Percentiles rank a stretch among this genome's conserved stretches.
These are phyloP conservation scores for Aspergillus mulundensis DNA, from an alignment of 495 filamentous ascomycete species.

Conservation along the genomic window DNA sequence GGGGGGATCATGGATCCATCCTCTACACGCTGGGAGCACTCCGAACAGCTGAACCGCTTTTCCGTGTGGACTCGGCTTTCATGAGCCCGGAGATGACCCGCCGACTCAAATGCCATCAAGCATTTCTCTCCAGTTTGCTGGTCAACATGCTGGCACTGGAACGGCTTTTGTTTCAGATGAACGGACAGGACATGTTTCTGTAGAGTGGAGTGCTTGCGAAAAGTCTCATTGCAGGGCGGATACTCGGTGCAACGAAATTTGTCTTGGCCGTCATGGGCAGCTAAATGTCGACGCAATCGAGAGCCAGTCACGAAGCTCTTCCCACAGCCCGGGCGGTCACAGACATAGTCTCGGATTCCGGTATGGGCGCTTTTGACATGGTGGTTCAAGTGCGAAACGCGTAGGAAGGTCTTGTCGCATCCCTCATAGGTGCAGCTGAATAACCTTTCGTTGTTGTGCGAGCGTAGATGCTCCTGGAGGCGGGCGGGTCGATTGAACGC, in stretches of 20 bases:
- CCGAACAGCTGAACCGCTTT: conserved; percentile 65
- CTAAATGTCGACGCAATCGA: conserved; percentile 63
- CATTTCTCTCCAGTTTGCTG: conserved; percentile 57
- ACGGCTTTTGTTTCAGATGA: conserved; percentile 68
- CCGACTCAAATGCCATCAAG: conserved; percentile 64
- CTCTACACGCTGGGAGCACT: conserved; percentile 49
- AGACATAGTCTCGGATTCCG: conserved; percentile 64
- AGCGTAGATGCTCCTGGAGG: conserved; percentile 70
- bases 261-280: conserved; percentile 63
- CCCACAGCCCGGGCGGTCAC: conserved; percentile 64
- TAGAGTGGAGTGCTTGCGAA: conserved; percentile 85
- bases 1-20: conserved; percentile 19
- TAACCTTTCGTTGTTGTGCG: conserved; percentile 74
- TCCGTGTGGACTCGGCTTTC: conserved; percentile 64
- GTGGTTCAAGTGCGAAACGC: conserved; percentile 74
- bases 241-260: conserved; percentile 69
- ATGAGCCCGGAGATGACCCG: conserved; percentile 65
- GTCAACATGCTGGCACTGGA: conserved; percentile 57
- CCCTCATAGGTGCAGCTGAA: conserved; percentile 61
- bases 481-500: conserved; percentile 85
- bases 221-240: conserved; percentile 69
- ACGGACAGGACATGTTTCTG: conserved; percentile 71
- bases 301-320: conserved; percentile 77
- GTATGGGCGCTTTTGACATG: conserved; percentile 82
- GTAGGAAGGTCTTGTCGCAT: conserved; percentile 79